Evolutionary conservation across 257 asterid species (phyloP).

Genomic region (Solanum pennellii): DNA sequence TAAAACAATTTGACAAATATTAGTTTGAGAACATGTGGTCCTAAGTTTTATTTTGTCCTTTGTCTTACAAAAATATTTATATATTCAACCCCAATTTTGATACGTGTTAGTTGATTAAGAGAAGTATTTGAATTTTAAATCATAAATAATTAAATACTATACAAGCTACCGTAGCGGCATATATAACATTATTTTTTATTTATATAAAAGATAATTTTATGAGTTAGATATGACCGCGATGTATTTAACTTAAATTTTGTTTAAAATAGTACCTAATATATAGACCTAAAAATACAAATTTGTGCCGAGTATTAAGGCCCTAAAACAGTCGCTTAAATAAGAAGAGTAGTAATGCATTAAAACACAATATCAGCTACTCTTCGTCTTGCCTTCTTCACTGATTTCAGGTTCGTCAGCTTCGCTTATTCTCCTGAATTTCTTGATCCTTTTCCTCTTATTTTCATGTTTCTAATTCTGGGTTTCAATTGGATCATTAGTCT

Average conservation of each 20-base stretch:
- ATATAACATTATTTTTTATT: too few species aligned
- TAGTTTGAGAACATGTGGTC: background rate
- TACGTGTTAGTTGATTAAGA: background rate
- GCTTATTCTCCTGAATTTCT: background rate
- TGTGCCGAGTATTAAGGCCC: background rate
- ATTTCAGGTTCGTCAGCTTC: background rate
- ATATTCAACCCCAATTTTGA: background rate
- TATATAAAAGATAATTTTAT: too few species aligned
- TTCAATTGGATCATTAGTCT: background rate
- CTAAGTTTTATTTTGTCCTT: background rate
- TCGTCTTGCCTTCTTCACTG: background rate
- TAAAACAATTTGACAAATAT: background rate
- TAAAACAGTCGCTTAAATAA: background rate
- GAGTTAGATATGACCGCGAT: background rate
- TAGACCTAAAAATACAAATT: background rate
- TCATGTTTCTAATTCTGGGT: background rate
- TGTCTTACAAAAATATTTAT: background rate
- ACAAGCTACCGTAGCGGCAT: rapidly evolving
- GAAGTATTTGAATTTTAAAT: background rate
- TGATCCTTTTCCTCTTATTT: background rate
- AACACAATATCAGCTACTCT: background rate
- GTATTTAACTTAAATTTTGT: background rate
- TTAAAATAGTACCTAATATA: background rate
- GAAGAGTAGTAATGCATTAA: background rate
- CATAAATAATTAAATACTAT: background rate